Evolutionary conservation across 148 eudicot species (phyloP).

Genomic region (Heliamphora exappendiculata): DNA sequence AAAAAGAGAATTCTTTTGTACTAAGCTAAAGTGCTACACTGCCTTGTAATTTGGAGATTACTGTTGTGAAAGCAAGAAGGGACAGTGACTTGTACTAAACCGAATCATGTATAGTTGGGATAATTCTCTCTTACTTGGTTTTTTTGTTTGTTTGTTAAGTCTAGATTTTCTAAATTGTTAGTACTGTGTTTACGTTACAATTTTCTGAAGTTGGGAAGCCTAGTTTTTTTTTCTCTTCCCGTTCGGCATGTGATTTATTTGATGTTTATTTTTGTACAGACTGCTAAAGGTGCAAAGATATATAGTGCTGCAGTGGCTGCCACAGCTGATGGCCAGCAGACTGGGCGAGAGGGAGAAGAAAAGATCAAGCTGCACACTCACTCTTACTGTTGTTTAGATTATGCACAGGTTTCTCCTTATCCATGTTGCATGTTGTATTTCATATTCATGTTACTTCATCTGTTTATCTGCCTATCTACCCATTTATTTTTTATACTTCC

Average conservation of each 20-base stretch:
- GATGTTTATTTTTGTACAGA: constrained; percentile 35
- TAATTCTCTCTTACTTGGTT: background rate
- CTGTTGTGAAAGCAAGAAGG: no score
- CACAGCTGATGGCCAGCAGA: constrained; percentile 45
- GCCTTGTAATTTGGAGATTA: no score
- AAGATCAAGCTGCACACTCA: constrained; percentile 92
- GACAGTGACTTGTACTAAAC: no score
- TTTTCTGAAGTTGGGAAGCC: background rate
- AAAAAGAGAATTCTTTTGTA: no score
- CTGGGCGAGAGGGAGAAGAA: constrained; percentile 80
- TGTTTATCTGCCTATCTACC: background rate
- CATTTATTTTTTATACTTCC: background rate
- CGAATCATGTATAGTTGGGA: background rate
- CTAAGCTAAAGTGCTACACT: background rate
- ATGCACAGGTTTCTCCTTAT: constrained; percentile 71
- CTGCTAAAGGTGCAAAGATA: constrained; percentile 82
- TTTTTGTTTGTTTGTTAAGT: background rate
- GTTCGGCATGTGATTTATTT: background rate
- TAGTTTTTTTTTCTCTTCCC: background rate
- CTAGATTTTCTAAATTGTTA: background rate
- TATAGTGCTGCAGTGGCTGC: constrained; percentile 93
- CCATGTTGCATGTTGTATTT: background rate
- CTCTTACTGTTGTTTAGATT: constrained; percentile 92
- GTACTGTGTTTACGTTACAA: background rate
- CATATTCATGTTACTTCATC: background rate